These are phyloP conservation scores for Trichocladium uniseriatum DNA, from an alignment of 495 filamentous ascomycete species.

Conservation along the genomic window DNA sequence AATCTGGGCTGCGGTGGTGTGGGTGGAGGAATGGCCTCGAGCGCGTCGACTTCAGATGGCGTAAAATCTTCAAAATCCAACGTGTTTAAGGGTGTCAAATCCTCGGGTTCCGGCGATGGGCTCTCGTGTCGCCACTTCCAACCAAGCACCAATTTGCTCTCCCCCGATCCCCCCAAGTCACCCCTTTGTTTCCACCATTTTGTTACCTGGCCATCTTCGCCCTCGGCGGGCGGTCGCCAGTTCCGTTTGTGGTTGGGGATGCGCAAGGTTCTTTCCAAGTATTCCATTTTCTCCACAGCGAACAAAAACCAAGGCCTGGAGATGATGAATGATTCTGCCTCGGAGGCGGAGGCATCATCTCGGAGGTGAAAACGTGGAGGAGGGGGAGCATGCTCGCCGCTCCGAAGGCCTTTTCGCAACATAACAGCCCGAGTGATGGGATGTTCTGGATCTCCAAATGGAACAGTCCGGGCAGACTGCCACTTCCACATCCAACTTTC, in stretches of 20 bases:
- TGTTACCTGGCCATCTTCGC: not conserved
- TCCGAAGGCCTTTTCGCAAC: slow-evolving; percentile 4
- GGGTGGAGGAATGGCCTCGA: not conserved
- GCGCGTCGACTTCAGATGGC: not conserved
- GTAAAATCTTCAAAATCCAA: not conserved
- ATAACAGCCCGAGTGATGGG: not conserved
- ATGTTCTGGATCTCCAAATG: not conserved
- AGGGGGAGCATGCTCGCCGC: slow-evolving; percentile 1
- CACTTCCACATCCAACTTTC: not conserved
- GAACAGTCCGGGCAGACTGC: not conserved
- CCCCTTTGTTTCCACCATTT: slow-evolving; percentile 1
- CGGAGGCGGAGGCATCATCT: slow-evolving; percentile 1
- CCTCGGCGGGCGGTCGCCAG: not conserved
- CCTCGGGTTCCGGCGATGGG: not conserved
- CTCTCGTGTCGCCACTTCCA: slow-evolving; percentile 2
- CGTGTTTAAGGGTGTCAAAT: not conserved
- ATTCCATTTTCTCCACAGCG: not conserved
- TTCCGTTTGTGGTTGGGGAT: not conserved
- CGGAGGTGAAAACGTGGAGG: slow-evolving; percentile 1
- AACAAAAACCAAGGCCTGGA: slow-evolving; percentile 13
- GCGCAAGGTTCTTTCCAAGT: not conserved
- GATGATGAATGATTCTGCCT: slow-evolving; percentile 15
- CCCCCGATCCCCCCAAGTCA: not conserved
- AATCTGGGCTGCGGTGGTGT: not conserved
- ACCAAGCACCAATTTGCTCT: not conserved